Evolutionary conservation across 2,329 filamentous ascomycete genomes (phyloP), one percentile per base, ranked within the genome.

Genomic region (Chrysoporthe puriensis): DNA sequence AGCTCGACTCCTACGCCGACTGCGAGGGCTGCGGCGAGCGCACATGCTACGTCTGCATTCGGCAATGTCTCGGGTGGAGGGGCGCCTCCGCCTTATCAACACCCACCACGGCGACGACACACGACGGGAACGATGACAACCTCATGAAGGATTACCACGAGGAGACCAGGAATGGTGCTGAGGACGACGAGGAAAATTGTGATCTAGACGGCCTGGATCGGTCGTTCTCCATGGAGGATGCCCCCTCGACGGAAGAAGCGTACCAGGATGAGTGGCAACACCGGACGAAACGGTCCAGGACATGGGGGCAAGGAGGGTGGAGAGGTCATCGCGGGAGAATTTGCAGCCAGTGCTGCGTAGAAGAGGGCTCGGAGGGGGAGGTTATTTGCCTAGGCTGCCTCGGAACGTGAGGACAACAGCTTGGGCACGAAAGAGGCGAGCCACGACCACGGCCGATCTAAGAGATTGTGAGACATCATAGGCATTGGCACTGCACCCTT

Each of bases 281-380:
- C 44, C 32, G n/a, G 21, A 68, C 54, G 34, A 63, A 52, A 48
- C 56, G 59, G 46, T 46, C 46, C 32, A 48, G 66, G 8, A 57
- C 54, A 48, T 83, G 81, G 79, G 73, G 75, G 0, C 77, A 76
- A 0, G 75, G 74, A 42, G 75, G 74, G 60, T 72, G 72, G 60
- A 72, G 72, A 14, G 82, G 82, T 8, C 86, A 88, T 71, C 79
- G 81, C 9, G 78, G 82, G 44, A 83, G 86, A 72, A 80, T 91
- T 2, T 92, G 90, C 75, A 91, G 89, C 73, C 82, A 84, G 21
- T 92, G 90, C 77, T 91, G 89, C 74, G 84, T 91, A 3, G 90
- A 92, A 75, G 83, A 82, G 34, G 89, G 89, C 0, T 73, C 79
- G 26, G 85, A 91, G 64, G 90, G 90, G 36, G 88, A 91, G 60